Base-by-base conservation (phyloP, 1,284 basidiomycete genomes). In the Hymenochaete sp. region DNA sequence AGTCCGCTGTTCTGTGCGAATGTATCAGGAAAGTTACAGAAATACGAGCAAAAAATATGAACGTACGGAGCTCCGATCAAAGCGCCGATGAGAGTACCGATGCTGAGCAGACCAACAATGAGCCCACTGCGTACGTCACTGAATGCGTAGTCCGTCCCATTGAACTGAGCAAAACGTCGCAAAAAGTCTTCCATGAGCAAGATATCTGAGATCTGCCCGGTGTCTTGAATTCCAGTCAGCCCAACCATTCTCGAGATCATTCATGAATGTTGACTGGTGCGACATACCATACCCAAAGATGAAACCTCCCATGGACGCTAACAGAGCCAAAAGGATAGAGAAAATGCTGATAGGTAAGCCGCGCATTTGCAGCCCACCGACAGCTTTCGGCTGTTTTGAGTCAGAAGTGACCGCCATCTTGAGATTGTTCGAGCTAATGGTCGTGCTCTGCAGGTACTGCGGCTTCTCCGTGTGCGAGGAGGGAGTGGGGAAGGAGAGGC, bases 231-330 rank as follows among this genome's bases (percentile, higher is more conserved):
- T n/a, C n/a, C n/a, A n/a, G n/a, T n/a, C n/a, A n/a, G n/a, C n/a
- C n/a, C n/a, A n/a, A n/a, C n/a, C n/a, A n/a, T n/a, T n/a, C n/a
- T n/a, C n/a, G n/a, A n/a, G n/a, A n/a, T n/a, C n/a, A n/a, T n/a
- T n/a, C n/a, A n/a, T 16, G 16, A 40, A 27, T 27, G 31, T 24
- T 36, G 41, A 45, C 50, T 42, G 25, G 26, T 36, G 36, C n/a
- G n/a, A n/a, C n/a, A n/a, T n/a, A n/a, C 57, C 62, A 45, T 57
- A 64, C 50, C 79, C 79, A 54, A 84, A 82, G 53, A 86, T 81
- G 63, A 84, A 85, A 42, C 83, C 84, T 50, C 84, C 85, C 74
- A 87, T 85, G 44, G 76, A 79, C 33, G 83, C 81, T 24, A 89
- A 62, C 37, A 80, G 55, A 49, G 82, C 82, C 48, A 86, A 66